Conservation (phyloP, 768 basidiomycete genomes). For the Podaxis sp. region DNA sequence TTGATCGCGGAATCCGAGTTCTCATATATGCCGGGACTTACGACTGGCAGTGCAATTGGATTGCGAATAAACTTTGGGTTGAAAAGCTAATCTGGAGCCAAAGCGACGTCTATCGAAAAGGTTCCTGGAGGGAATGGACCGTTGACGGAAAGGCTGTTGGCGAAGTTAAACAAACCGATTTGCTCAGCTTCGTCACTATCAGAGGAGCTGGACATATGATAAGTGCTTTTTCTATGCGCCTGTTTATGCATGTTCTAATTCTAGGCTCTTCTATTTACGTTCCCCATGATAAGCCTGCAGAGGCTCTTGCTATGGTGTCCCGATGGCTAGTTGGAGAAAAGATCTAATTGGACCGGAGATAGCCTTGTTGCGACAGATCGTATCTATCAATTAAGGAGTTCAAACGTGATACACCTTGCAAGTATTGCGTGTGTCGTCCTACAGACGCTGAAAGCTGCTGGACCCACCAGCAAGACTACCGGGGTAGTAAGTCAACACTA, state of each 20-base stretch:
- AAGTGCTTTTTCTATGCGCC: conserved; percentile 28
- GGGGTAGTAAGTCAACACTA: background rate
- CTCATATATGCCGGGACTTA: conserved; percentile 76
- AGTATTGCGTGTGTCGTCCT: background rate
- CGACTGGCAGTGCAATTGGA: conserved; percentile 81
- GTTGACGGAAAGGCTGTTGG: conserved; percentile 57
- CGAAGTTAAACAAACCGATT: conserved; percentile 48
- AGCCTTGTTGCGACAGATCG: background rate
- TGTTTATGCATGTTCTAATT: conserved; percentile 16
- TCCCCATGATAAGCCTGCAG: conserved; percentile 67
- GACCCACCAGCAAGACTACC: background rate
- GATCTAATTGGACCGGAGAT: conserved; percentile 27
- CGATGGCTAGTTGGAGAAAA: conserved; percentile 54
- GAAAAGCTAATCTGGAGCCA: conserved; percentile 75
- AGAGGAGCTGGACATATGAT: conserved; percentile 58
- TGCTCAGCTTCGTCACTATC: conserved; percentile 40
- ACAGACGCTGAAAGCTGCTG: background rate
- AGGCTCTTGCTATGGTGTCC: conserved; percentile 61
- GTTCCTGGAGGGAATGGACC: conserved; percentile 48
- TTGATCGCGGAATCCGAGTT: conserved; percentile 75
- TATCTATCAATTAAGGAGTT: conserved; percentile 9
- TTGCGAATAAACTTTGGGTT: conserved; percentile 77
- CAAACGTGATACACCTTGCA: conserved; percentile 3
- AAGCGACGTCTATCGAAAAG: conserved; percentile 41
- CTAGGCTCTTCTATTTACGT: conserved; percentile 40